Evolutionary conservation across 371 early-diverging fungal genomes (phyloP).

Genomic region (Rhizopus microsporus): DNA sequence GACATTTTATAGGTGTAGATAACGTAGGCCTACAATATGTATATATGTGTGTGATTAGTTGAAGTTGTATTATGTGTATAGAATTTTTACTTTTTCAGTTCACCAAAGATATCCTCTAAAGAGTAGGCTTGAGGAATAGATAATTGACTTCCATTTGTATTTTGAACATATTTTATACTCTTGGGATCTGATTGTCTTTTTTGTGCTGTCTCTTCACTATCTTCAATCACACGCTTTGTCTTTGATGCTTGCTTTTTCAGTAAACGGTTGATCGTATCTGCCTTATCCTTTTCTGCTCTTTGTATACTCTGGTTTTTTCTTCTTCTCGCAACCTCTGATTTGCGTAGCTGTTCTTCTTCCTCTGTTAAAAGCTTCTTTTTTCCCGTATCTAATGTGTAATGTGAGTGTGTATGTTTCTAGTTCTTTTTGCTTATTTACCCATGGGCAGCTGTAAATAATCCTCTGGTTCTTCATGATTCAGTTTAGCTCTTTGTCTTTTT

Average conservation of each 20-base stretch:
- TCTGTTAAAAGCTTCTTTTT: slow-evolving; percentile 65
- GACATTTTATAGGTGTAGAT: slow-evolving; percentile 14
- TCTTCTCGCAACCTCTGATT: slow-evolving; percentile 74
- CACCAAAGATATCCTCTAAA: slow-evolving; percentile 34
- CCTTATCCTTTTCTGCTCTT: slow-evolving; percentile 75
- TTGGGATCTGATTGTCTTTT: slow-evolving; percentile 29
- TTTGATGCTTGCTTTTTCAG: slow-evolving; percentile 78
- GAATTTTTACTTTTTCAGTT: neutral
- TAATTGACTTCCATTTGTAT: slow-evolving; percentile 25
- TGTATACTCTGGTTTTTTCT: slow-evolving; percentile 79
- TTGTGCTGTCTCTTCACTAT: slow-evolving; percentile 34
- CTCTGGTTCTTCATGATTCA: slow-evolving; percentile 56
- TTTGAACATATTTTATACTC: slow-evolving; percentile 31
- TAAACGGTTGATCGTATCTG: slow-evolving; percentile 74
- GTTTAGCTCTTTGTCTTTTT: slow-evolving; percentile 71
- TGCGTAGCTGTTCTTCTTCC: slow-evolving; percentile 69
- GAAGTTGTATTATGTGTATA: neutral
- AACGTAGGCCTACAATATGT: neutral
- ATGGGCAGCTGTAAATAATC: slow-evolving; percentile 71
- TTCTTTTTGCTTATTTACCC: slow-evolving; percentile 35
- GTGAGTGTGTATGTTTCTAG: neutral
- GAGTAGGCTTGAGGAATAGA: slow-evolving; percentile 32
- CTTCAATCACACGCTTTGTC: slow-evolving; percentile 59
- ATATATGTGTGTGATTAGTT: neutral
- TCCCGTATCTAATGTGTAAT: slow-evolving; percentile 38